Evolutionary conservation across 148 eudicot species (phyloP).

Genomic region (Selenicereus undatus): DNA sequence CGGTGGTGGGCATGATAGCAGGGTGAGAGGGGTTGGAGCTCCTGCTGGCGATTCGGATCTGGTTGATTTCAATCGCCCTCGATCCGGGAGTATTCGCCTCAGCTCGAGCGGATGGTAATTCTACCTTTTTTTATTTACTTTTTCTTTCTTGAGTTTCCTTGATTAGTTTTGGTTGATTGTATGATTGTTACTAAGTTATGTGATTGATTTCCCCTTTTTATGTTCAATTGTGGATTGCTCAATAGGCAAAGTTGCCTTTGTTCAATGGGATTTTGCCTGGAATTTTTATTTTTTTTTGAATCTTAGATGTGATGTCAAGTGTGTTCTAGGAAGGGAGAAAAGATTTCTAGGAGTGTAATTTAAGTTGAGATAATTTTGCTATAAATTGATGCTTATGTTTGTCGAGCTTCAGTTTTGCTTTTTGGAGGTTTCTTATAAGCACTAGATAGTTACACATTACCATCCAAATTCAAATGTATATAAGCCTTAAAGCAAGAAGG

Average conservation of each 20-base stretch:
- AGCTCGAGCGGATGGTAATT: slow-evolving; percentile 54
- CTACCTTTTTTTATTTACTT: neutral
- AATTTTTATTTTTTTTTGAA: neutral
- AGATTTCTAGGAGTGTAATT: neutral
- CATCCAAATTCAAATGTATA: neutral
- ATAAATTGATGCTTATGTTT: neutral
- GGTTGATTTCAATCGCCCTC: slow-evolving; percentile 41
- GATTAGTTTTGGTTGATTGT: neutral
- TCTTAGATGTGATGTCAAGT: neutral
- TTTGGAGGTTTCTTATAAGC: neutral
- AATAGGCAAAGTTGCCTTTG: neutral
- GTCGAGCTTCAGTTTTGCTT: neutral
- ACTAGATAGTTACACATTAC: neutral
- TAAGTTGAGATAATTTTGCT: neutral
- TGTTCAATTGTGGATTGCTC: neutral
- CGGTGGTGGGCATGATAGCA: slow-evolving; percentile 49
- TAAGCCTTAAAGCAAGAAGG: neutral
- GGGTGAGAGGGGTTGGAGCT: slow-evolving; percentile 22
- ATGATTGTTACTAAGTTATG: neutral
- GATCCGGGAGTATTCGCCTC: slow-evolving; percentile 56
- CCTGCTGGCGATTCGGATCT: slow-evolving; percentile 21
- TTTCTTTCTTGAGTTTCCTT: neutral
- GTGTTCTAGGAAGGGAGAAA: neutral
- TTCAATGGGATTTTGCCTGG: neutral
- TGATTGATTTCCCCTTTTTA: neutral